Evolutionary conservation across 2,329 filamentous ascomycete species (phyloP).

Genomic region (Boeremia exigua): DNA sequence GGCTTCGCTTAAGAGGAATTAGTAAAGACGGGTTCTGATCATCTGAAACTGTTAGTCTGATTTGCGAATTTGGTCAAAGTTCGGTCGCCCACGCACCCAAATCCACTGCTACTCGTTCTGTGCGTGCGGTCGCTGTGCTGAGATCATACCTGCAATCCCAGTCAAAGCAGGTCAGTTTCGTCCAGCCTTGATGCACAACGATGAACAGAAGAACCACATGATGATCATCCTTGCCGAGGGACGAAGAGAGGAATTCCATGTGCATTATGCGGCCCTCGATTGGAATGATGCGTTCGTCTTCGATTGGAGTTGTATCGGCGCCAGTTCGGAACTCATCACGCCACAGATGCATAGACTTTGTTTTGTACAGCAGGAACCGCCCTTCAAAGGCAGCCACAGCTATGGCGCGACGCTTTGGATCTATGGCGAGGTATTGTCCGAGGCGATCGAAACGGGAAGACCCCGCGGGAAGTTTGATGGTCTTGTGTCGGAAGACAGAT

Average conservation of each 20-base stretch:
- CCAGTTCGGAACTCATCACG: constrained; percentile 50
- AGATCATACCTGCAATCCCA: constrained; percentile 58
- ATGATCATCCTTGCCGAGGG: constrained; percentile 68
- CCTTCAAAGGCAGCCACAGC: constrained; percentile 75
- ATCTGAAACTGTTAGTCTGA: constrained; percentile 32
- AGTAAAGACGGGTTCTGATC: constrained; percentile 48
- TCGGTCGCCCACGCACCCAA: constrained; percentile 27
- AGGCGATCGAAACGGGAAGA: constrained; percentile 60
- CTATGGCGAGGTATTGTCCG: constrained; percentile 74
- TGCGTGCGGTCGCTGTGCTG: constrained; percentile 32
- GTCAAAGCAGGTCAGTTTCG: constrained; percentile 58
- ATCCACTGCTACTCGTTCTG: constrained; percentile 35
- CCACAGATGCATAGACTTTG: constrained; percentile 64
- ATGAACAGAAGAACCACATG: constrained; percentile 78
- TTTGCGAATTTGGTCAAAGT: background rate
- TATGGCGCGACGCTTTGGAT: constrained; percentile 70
- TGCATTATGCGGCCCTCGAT: constrained; percentile 77
- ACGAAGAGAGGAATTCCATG: constrained; percentile 83
- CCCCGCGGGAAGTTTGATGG: constrained; percentile 65
- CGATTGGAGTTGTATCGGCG: constrained; percentile 65
- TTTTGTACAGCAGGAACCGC: constrained; percentile 73
- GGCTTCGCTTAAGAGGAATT: constrained; percentile 49
- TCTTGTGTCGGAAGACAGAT: constrained; percentile 67
- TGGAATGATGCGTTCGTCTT: constrained; percentile 53
- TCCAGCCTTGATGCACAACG: constrained; percentile 52